Conservation (phyloP, 108 stramenopile genomes). For the Cyclostephanos tholiformis region DNA sequence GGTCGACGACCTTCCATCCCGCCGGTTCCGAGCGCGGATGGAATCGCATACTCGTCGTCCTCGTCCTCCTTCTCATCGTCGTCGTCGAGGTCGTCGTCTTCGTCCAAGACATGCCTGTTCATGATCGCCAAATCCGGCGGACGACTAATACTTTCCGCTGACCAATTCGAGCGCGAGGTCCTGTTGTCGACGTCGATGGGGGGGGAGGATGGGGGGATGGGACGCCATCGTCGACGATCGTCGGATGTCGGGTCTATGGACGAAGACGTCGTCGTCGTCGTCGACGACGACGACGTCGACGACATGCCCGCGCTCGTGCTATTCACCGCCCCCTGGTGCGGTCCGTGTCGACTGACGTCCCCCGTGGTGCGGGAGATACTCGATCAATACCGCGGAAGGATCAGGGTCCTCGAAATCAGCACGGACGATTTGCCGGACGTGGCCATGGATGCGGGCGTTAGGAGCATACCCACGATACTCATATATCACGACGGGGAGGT, state of each 20-base stretch:
- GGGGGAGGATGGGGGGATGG: not conserved
- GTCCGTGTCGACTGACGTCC: constrained; percentile 75
- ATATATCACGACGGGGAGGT: constrained; percentile 65
- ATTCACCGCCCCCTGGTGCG: constrained; percentile 85
- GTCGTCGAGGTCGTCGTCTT: not conserved
- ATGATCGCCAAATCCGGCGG: constrained; percentile 82
- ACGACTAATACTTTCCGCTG: constrained; percentile 56
- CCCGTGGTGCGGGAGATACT: constrained; percentile 82
- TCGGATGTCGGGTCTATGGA: too few species aligned
- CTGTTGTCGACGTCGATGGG: constrained; percentile 9
- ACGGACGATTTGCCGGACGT: constrained; percentile 87
- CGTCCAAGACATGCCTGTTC: constrained; percentile 5
- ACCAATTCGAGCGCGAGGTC: constrained; percentile 66
- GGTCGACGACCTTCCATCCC: too few species aligned
- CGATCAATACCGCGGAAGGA: constrained; percentile 64
- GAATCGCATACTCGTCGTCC: too few species aligned
- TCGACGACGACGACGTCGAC: constrained; percentile 11
- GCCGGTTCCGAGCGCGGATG: too few species aligned
- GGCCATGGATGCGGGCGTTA: constrained; percentile 64
- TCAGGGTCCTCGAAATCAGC: constrained; percentile 79
- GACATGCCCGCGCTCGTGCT: constrained; percentile 66
- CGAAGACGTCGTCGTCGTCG: not conserved
- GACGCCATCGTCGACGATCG: not conserved
- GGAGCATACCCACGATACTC: constrained; percentile 88
- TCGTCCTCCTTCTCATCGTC: not conserved